Evolutionary conservation across 208 protist genomes (phyloP).

Genomic region (Trypanosoma brucei): DNA sequence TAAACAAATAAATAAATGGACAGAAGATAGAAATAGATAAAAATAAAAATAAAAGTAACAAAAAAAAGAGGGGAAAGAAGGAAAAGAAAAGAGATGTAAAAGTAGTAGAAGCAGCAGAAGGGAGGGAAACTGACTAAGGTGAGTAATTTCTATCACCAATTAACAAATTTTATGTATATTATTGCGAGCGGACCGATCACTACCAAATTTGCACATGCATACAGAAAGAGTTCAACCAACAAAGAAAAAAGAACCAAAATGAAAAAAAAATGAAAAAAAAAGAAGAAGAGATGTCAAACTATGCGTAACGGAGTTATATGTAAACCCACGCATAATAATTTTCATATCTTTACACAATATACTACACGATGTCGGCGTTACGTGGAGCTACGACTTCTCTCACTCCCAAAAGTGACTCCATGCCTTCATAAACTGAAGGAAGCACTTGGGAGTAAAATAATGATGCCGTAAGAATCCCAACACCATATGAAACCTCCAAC

Average conservation of each 20-base stretch:
- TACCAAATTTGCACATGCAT: too few species aligned
- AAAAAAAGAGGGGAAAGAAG: neutral
- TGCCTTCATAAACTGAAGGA: slow-evolving; percentile 14
- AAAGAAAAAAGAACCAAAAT: too few species aligned
- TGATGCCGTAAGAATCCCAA: slow-evolving; percentile 17
- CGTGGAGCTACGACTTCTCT: slow-evolving; percentile 20
- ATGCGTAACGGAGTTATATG: too few species aligned
- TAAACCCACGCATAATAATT: too few species aligned
- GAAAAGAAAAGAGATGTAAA: slow-evolving; percentile 7
- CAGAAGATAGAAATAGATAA: neutral
- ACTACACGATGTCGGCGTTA: neutral
- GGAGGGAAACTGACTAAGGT: neutral
- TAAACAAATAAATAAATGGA: slow-evolving; percentile 1
- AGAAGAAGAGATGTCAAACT: too few species aligned
- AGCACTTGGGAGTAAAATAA: slow-evolving; percentile 17
- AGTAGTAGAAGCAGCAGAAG: neutral
- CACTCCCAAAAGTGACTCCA: slow-evolving; percentile 15
- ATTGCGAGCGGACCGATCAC: too few species aligned
- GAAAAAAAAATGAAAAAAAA: too few species aligned
- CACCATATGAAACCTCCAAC: slow-evolving; percentile 20
- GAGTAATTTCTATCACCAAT: too few species aligned
- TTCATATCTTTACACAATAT: too few species aligned
- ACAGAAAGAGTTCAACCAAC: too few species aligned
- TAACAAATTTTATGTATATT: too few species aligned
- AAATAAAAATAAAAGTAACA: slow-evolving; percentile 1